Conservation (phyloP, 176 grass and related monocot species). For the Oryza coarctata region DNA sequence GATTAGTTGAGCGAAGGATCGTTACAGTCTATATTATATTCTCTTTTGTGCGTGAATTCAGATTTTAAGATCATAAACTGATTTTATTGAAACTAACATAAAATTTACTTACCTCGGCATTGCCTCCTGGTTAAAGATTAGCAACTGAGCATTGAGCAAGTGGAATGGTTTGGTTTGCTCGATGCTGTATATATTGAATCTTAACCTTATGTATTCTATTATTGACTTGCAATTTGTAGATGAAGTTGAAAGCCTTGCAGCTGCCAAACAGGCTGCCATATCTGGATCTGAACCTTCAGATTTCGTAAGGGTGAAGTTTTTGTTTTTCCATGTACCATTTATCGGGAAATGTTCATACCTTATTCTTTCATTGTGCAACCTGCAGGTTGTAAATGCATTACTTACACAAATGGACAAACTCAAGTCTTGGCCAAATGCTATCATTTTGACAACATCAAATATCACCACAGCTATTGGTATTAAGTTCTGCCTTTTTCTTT, state of each 20-base stretch:
- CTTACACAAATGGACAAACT: constrained; percentile 99
- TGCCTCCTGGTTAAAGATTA: not conserved
- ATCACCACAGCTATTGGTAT: constrained; percentile 98
- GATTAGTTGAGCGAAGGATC: not conserved
- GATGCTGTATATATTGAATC: constrained; percentile 23
- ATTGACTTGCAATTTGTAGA: constrained; percentile 52
- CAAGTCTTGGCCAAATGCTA: constrained; percentile 97
- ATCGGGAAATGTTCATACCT: constrained; percentile 2
- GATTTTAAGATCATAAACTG: not conserved
- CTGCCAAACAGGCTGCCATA: constrained; percentile 95
- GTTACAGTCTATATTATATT: not conserved
- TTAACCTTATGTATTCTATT: constrained; percentile 33
- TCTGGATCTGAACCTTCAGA: constrained; percentile 99
- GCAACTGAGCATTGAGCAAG: constrained; percentile 14
- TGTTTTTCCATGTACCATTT: constrained; percentile 11
- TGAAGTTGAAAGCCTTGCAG: constrained; percentile 99
- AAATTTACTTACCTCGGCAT: not conserved
- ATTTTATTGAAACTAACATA: not conserved
- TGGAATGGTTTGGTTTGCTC: constrained; percentile 8
- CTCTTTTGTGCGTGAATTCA: constrained; percentile 9
- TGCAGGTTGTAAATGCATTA: constrained; percentile 96
- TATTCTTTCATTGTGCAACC: constrained; percentile 29
- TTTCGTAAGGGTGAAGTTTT: constrained; percentile 83
- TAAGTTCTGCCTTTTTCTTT: constrained; percentile 29
- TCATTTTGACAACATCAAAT: constrained; percentile 99